Evolutionary conservation across 106 monocot species (phyloP).

Genomic region (Dendrobium officinale): DNA sequence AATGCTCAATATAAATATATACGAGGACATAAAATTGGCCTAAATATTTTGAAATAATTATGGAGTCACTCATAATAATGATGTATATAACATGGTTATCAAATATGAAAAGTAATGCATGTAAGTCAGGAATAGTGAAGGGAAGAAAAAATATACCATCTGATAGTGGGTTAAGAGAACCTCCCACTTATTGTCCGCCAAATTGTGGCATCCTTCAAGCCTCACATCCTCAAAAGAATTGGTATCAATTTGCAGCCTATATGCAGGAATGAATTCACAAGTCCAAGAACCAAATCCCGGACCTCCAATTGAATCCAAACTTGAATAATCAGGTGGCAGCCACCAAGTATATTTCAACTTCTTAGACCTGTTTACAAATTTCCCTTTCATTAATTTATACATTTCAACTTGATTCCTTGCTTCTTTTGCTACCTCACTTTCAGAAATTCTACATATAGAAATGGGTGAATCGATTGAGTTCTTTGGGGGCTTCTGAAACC

Average conservation of each 20-base stretch:
- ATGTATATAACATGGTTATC: background rate
- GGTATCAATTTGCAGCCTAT: constrained; percentile 62
- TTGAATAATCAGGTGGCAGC: constrained; percentile 28
- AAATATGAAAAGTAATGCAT: background rate
- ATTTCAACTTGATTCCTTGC: constrained; percentile 28
- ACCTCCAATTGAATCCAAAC: constrained; percentile 36
- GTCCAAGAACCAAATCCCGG: constrained; percentile 41
- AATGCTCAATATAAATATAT: background rate
- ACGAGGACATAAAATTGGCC: background rate
- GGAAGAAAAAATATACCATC: constrained; percentile 71
- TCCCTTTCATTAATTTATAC: constrained; percentile 24
- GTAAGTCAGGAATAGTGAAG: constrained; percentile 1
- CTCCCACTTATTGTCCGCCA: constrained; percentile 70
- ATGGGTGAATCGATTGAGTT: constrained; percentile 53
- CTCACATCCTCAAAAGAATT: constrained; percentile 43
- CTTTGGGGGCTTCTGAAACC: constrained; percentile 33
- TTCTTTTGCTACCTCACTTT: constrained; percentile 30
- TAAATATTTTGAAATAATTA: background rate
- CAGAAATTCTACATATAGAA: constrained; percentile 40
- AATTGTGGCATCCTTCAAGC: constrained; percentile 58
- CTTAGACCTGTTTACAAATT: background rate
- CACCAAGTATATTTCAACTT: constrained; percentile 38
- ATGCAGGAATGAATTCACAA: constrained; percentile 63
- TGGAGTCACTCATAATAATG: background rate
- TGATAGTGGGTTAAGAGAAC: constrained; percentile 87